These are phyloP conservation scores for Cucurbita moschata DNA, from an alignment of 306 rosid genomes.

Conservation along the genomic window DNA sequence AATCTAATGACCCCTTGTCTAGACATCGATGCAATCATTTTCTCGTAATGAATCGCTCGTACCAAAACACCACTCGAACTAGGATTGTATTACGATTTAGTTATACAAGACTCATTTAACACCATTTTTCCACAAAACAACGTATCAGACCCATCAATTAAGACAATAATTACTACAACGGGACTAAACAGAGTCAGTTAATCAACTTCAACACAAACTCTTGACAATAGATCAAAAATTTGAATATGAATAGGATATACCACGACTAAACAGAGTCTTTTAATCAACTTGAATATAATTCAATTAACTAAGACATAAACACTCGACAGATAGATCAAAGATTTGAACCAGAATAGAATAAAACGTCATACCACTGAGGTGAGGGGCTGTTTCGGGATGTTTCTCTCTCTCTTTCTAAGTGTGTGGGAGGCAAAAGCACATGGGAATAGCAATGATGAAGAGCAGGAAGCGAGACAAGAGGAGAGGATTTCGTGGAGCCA, in stretches of 20 bases:
- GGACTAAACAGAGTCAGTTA: too few relatives aligned
- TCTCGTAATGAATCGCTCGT: neutral
- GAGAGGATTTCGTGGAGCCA: constrained; percentile 65
- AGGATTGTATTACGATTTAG: neutral
- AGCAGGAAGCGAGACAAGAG: constrained; percentile 84
- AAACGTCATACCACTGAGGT: neutral
- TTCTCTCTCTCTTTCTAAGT: neutral
- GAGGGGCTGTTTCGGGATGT: neutral
- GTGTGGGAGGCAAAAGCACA: constrained; percentile 73
- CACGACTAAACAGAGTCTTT: too few relatives aligned
- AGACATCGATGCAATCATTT: neutral
- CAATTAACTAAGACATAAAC: too few relatives aligned
- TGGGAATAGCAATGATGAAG: constrained; percentile 82
- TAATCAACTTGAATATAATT: neutral
- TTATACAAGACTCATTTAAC: neutral
- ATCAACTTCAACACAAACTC: too few relatives aligned
- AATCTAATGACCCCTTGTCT: neutral
- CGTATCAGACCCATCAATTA: neutral
- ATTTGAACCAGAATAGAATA: too few relatives aligned
- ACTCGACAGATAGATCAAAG: too few relatives aligned
- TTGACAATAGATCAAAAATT: too few relatives aligned
- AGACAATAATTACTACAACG: neutral
- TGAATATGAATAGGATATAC: neutral
- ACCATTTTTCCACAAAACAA: neutral
- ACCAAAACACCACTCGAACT: neutral